These are phyloP conservation scores for Zangia roseola DNA, from an alignment of 768 basidiomycete species.

Conservation along the genomic window DNA sequence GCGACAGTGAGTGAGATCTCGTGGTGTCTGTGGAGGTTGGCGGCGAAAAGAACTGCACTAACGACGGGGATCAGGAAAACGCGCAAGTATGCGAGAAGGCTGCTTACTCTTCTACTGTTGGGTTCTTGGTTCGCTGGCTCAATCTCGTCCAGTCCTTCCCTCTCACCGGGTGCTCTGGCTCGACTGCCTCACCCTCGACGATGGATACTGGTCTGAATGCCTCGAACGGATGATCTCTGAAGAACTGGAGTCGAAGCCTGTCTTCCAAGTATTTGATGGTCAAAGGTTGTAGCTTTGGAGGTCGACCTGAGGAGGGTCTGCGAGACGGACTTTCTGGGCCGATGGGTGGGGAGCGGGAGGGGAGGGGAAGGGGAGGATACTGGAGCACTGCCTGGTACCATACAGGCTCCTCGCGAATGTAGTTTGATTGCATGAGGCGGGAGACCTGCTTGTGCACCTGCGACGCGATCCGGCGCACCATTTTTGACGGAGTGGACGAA, in stretches of 20 bases:
- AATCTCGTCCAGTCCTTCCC: slow-evolving; percentile 76
- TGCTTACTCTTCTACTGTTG: slow-evolving; percentile 87
- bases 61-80: slow-evolving; percentile 11
- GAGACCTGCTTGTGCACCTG: slow-evolving; percentile 89
- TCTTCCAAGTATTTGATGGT: slow-evolving; percentile 83
- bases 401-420: slow-evolving; percentile 62
- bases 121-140: slow-evolving; percentile 78
- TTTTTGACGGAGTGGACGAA: not conserved
- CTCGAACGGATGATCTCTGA: slow-evolving; percentile 95
- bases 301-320: slow-evolving; percentile 25
- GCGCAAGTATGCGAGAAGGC: not conserved
- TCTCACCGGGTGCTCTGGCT: slow-evolving; percentile 51
- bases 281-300: slow-evolving; percentile 46
- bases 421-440: slow-evolving; percentile 68
- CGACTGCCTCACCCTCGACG: slow-evolving; percentile 65
- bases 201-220: slow-evolving; percentile 78
- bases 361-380: slow-evolving; percentile 85
- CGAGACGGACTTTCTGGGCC: slow-evolving; percentile 38
- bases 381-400: slow-evolving; percentile 87
- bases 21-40: slow-evolving; percentile 73
- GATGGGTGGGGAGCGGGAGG: slow-evolving; percentile 66
- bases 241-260: slow-evolving; percentile 84
- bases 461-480: slow-evolving; percentile 79
- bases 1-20: slow-evolving; percentile 67
- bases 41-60: slow-evolving; percentile 79